Evolutionary conservation across 1,284 basidiomycete genomes (phyloP), one percentile per base, ranked within the genome.

Genomic region (Leccinum huronense): DNA sequence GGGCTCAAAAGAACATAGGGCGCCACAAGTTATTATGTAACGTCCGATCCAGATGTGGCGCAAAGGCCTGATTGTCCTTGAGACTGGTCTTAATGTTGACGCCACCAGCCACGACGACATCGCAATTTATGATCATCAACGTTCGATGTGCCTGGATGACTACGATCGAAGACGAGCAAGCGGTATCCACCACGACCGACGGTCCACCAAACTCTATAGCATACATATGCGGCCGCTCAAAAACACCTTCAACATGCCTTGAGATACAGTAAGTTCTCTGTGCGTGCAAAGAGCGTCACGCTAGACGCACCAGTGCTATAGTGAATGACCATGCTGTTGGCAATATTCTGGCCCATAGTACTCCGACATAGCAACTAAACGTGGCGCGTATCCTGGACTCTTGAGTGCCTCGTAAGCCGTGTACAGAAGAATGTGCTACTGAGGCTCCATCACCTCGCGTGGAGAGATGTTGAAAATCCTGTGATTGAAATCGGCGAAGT

Each of bases 371-470:
- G 60, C 84, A 85, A 0, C 85, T 89, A 67, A 90, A 83, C 0
- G 76, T 80, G 23, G 83, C 82, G 3, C 83, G 69, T 88, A 91
- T 0, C 89, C 89, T 8, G 88, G 82, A 65, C 84, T 80, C 72
- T 91, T 89, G 6, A 91, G 76, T 0, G 89, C 89, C 64, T 88
- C 82, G 60, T 89, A 84, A 1, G 86, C 86, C 2, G 83, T 80
- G 36, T 87, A 87, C 30, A 91, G 79, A 3, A 91, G 76, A 19
- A 91, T 68, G 4, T 89, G 82, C 69, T 90, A 88, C 68, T 91
- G 89, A 5, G 89, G 89, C 70, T 91, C 88, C 86, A 91, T 83
- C 8, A 89, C 88, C 73, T 91, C 89, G 5, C 89, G 81, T 1
- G 89, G 89, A 58, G 85, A 88, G 42, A 90, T 83, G 64, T 84